These are phyloP conservation scores for Sporothrix pallida DNA, from an alignment of 2,329 filamentous ascomycete genomes.

Conservation along the genomic window DNA sequence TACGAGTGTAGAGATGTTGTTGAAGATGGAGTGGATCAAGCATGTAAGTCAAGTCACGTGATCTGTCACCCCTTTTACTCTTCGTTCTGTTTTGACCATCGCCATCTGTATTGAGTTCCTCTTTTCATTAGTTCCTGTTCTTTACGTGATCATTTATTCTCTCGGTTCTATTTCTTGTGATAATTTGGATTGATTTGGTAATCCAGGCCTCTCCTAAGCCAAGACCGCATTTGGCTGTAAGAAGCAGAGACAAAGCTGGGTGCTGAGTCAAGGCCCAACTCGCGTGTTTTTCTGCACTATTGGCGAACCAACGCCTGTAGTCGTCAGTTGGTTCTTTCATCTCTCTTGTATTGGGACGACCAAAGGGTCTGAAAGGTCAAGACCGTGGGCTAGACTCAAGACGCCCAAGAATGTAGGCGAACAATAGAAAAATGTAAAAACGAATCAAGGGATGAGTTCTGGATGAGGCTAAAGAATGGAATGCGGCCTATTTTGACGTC, in stretches of 20 bases:
- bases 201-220: neutral
- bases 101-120: neutral
- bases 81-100: neutral
- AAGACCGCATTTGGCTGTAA: neutral
- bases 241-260: neutral
- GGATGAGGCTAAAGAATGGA: no score
- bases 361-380: no score
- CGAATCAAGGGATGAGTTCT: neutral
- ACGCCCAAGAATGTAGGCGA: neutral
- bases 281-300: neutral
- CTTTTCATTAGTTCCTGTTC: neutral
- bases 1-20: neutral
- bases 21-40: neutral
- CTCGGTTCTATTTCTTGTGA: neutral
- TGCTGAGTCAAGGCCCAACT: neutral
- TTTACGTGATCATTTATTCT: neutral
- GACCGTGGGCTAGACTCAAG: neutral
- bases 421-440: neutral
- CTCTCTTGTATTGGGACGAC: no score
- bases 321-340: no score
- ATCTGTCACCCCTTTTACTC: neutral
- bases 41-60: neutral
- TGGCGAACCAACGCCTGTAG: neutral
- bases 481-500: no score
- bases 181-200: neutral